phyloP scores from a whole-genome alignment of 2,329 filamentous ascomycete species.

The Fusarium duplospermum region DNA sequence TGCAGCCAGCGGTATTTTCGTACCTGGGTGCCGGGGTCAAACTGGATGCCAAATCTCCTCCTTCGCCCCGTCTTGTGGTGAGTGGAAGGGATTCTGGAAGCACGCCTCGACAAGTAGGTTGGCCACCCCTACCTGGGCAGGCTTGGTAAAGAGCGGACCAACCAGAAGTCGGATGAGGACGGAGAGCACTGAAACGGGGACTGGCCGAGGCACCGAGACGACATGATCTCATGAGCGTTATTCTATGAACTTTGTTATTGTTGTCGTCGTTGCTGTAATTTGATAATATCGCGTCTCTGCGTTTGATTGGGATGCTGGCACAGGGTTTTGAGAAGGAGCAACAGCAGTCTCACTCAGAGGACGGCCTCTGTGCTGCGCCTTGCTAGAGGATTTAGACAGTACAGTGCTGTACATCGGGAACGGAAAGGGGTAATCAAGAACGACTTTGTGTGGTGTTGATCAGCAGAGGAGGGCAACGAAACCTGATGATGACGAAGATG shows the following conservation, averaged over 20 bases:
- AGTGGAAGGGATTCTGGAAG: constrained; percentile 41
- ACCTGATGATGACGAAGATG: constrained; percentile 26
- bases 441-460: constrained; percentile 25
- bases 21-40: constrained; percentile 25
- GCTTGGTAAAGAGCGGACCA: constrained; percentile 34
- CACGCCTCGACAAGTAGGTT: constrained; percentile 36
- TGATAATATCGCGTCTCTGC: constrained; percentile 6
- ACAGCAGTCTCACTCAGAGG: constrained; percentile 3
- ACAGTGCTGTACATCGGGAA: neutral
- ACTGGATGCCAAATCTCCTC: constrained; percentile 22
- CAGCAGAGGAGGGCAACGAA: constrained; percentile 13
- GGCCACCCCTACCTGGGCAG: constrained; percentile 30
- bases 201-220: constrained; percentile 22
- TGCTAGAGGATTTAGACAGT: neutral
- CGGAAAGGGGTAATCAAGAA: constrained; percentile 1
- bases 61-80: constrained; percentile 12
- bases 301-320: neutral
- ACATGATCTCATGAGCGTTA: constrained; percentile 19
- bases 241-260: constrained; percentile 19
- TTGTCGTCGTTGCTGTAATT: constrained; percentile 22
- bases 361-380: constrained; percentile 18
- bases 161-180: constrained; percentile 21
- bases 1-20: constrained; percentile 36
- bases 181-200: constrained; percentile 15
- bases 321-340: constrained; percentile 1